Percentiles rank a stretch among this genome's conserved stretches.
Evolutionary conservation across 352 stramenopile genomes (phyloP).

Genomic region (Peronospora destructor): DNA sequence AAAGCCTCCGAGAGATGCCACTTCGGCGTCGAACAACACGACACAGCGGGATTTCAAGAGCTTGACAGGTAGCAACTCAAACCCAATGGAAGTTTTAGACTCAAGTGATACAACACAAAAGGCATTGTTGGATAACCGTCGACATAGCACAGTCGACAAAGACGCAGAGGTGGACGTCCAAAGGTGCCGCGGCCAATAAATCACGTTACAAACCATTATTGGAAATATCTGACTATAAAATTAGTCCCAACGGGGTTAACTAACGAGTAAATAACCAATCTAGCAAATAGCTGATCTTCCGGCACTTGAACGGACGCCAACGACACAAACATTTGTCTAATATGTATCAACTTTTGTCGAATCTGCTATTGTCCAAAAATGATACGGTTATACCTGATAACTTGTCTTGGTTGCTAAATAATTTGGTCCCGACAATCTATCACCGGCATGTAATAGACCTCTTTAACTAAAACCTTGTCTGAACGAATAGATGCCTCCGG

Average conservation of each 20-base stretch:
- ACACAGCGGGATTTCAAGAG: conserved; percentile 8
- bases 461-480: too few species aligned
- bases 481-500: too few species aligned
- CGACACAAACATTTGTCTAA: too few species aligned
- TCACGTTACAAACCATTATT: conserved; percentile 16
- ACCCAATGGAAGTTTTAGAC: conserved; percentile 1
- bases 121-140: conserved; percentile 8
- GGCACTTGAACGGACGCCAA: too few species aligned
- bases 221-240: not conserved
- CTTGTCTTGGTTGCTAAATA: too few species aligned
- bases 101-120: conserved; percentile 32
- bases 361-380: too few species aligned
- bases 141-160: conserved; percentile 14
- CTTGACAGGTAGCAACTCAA: conserved; percentile 12
- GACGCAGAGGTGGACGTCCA: conserved; percentile 9
- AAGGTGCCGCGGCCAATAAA: conserved; percentile 46
- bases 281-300: not conserved
- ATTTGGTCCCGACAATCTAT: too few species aligned
- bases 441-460: too few species aligned
- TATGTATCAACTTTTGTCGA: too few species aligned
- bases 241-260: not conserved
- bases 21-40: conserved; percentile 26
- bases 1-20: conserved; percentile 20
- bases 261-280: not conserved
- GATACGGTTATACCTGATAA: too few species aligned